Conservation (phyloP, 1,284 basidiomycete species). For the Boletus sp. region DNA sequence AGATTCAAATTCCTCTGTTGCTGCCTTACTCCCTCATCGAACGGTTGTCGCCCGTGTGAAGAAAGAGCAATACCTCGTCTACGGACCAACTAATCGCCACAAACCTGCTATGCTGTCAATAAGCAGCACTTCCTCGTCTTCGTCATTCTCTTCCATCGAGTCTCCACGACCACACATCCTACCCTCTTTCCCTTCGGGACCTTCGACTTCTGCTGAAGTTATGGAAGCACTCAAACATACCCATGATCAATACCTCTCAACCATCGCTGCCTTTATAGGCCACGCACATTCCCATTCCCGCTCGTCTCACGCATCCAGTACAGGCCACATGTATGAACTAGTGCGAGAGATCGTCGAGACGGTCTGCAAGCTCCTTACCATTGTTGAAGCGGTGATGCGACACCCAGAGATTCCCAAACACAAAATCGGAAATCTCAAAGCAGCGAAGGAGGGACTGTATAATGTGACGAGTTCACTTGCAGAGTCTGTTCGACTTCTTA, state of each 20-base stretch:
- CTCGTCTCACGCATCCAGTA: conserved; percentile 84
- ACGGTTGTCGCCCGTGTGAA: conserved; percentile 26
- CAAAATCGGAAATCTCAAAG: conserved; percentile 56
- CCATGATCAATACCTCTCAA: conserved; percentile 87
- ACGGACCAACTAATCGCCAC: conserved; percentile 37
- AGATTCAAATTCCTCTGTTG: conserved; percentile 31
- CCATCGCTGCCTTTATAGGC: conserved; percentile 95
- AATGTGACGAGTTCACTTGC: conserved; percentile 84
- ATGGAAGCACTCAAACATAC: conserved; percentile 69
- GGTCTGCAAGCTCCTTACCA: conserved; percentile 86
- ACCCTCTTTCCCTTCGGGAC: conserved; percentile 64
- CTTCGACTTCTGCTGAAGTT: conserved; percentile 61
- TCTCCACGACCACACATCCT: conserved; percentile 41
- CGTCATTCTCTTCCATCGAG: conserved; percentile 49
- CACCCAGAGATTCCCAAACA: conserved; percentile 58
- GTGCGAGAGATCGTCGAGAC: conserved; percentile 91
- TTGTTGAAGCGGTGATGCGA: conserved; percentile 84
- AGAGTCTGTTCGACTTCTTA: conserved; percentile 77
- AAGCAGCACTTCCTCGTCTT: conserved; percentile 64
- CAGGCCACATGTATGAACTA: conserved; percentile 90
- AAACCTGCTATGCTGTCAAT: conserved; percentile 47
- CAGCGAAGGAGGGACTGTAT: conserved; percentile 81
- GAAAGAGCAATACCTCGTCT: conserved; percentile 33
- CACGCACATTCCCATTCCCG: conserved; percentile 93
- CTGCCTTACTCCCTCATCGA: conserved; percentile 36